These are phyloP conservation scores for Lipomyces spencermartinsiae DNA, from an alignment of 805 yeast species.

Conservation along the genomic window DNA sequence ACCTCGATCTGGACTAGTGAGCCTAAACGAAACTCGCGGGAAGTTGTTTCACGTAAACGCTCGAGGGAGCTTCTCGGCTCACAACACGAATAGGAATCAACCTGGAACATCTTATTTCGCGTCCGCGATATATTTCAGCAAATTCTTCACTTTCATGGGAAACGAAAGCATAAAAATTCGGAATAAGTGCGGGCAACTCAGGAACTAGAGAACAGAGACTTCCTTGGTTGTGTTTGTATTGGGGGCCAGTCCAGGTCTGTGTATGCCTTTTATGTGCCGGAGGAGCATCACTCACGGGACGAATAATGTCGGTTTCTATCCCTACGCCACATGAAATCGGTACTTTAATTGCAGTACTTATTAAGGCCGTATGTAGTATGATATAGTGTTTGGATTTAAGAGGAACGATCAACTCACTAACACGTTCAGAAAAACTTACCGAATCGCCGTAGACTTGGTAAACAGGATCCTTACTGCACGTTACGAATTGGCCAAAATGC, in stretches of 20 bases:
- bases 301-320: not conserved
- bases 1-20: no score
- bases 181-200: not conserved
- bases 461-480: constrained; percentile 91
- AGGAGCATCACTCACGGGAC: not conserved
- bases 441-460: constrained; percentile 83
- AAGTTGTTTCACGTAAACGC: no score
- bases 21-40: no score
- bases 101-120: not conserved
- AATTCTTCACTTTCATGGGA: not conserved
- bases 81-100: no score
- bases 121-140: not conserved
- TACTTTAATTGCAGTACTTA: constrained; percentile 73
- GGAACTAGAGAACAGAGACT: not conserved
- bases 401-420: not conserved
- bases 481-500: constrained; percentile 82
- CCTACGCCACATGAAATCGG: constrained; percentile 47
- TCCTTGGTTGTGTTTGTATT: not conserved
- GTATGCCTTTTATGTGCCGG: not conserved
- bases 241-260: not conserved
- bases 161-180: not conserved
- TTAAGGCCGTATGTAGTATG: constrained; percentile 58
- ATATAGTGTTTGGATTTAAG: not conserved
- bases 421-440: constrained; percentile 70
- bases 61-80: no score